These are phyloP conservation scores for Meyerozyma smithsonii DNA, from an alignment of 1,139 yeast genomes.

Conservation along the genomic window DNA sequence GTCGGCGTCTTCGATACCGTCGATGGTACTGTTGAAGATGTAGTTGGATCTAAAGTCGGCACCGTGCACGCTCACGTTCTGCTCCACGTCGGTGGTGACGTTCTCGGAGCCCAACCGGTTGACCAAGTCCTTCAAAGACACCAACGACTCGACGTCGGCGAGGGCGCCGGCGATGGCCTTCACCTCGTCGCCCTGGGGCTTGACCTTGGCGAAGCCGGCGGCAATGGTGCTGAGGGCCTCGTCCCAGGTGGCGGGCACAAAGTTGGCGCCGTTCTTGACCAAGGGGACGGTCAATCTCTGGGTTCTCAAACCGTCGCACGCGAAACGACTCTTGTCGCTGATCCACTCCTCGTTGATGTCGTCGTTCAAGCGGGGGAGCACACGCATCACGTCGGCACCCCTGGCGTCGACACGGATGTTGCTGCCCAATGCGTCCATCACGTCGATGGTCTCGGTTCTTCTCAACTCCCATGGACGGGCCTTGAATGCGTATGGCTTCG, in stretches of 20 bases:
- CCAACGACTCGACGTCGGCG: conserved; percentile 78
- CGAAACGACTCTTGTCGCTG: conserved; percentile 81
- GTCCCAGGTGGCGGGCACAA: conserved; percentile 83
- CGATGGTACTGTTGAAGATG: conserved; percentile 73
- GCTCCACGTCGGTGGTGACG: conserved; percentile 65
- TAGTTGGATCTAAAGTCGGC: conserved; percentile 77
- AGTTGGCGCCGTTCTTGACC: conserved; percentile 65
- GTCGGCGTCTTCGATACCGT: conserved; percentile 80
- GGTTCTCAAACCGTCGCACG: conserved; percentile 81
- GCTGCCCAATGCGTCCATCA: conserved; percentile 79
- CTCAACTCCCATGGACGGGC: conserved; percentile 95
- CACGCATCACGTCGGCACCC: conserved; percentile 87
- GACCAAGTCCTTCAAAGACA: conserved; percentile 73
- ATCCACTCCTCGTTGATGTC: conserved; percentile 92
- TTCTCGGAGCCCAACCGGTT: conserved; percentile 80
- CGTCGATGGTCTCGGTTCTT: conserved; percentile 85
- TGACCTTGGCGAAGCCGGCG: conserved; percentile 52
- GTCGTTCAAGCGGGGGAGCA: conserved; percentile 80
- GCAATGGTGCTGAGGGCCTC: conserved; percentile 74
- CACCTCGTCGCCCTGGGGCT: conserved; percentile 67
- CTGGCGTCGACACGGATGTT: conserved; percentile 81
- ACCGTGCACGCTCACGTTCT: conserved; percentile 63
- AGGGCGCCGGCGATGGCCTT: conserved; percentile 83
- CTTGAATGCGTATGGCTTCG: conserved; percentile 85
- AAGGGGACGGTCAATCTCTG: conserved; percentile 84